phyloP scores from a whole-genome alignment of 2,329 filamentous ascomycete species.

The Penicillium expansum region DNA sequence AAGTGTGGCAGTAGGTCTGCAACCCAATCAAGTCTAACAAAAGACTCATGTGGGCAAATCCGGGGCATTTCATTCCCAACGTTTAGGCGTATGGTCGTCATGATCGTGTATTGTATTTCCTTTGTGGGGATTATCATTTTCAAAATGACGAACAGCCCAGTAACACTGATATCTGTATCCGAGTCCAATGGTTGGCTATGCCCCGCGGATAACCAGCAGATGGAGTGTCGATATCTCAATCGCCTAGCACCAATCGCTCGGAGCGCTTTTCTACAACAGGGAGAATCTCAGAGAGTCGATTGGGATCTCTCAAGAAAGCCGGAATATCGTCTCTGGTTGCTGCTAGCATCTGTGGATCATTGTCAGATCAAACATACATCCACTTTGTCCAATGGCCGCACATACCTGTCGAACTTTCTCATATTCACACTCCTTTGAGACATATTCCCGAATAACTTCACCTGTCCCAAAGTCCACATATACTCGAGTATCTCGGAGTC shows the following conservation, averaged over 20 bases:
- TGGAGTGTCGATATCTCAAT: conserved; percentile 2
- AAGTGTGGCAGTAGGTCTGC: background rate
- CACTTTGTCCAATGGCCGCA: conserved; percentile 11
- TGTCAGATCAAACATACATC: background rate
- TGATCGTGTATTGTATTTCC: background rate
- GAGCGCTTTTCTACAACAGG: conserved; percentile 66
- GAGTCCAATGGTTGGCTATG: background rate
- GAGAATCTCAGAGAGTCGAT: conserved; percentile 67
- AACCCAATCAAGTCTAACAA: background rate
- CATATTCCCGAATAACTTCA: conserved; percentile 84
- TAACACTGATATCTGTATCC: background rate
- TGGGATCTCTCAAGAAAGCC: conserved; percentile 74
- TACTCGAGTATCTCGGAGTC: conserved; percentile 83
- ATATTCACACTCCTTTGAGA: conserved; percentile 79
- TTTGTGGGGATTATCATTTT: background rate
- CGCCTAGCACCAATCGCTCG: conserved; percentile 51
- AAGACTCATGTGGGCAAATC: background rate
- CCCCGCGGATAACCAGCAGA: background rate
- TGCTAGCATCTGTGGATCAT: conserved; percentile 45
- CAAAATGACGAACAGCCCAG: background rate
- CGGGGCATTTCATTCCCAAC: background rate
- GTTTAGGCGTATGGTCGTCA: background rate
- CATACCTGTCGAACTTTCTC: conserved; percentile 69
- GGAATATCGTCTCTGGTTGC: conserved; percentile 69
- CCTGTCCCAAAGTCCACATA: conserved; percentile 83